These are phyloP conservation scores for Penicillium salamii DNA, from an alignment of 495 filamentous ascomycete species.

Conservation along the genomic window DNA sequence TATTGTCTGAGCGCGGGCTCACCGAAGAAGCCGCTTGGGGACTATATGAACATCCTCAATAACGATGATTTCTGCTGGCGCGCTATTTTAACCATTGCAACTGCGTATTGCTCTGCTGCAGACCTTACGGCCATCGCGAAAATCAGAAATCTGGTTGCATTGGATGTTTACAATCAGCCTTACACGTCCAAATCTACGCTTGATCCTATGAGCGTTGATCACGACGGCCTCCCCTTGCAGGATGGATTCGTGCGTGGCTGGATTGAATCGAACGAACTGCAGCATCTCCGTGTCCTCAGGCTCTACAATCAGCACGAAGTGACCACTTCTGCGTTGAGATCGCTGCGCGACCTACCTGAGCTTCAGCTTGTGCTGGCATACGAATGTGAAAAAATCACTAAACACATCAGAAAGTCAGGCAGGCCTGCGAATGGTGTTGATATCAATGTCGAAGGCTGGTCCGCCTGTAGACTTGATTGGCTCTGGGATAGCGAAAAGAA, in stretches of 20 bases:
- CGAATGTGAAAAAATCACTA: conserved; percentile 18
- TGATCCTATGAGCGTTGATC: conserved; percentile 1
- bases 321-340: conserved; percentile 18
- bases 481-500: not conserved
- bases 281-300: conserved; percentile 35
- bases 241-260: conserved; percentile 40
- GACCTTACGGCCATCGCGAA: conserved; percentile 35
- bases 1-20: conserved; percentile 22
- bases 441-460: conserved; percentile 4
- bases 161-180: conserved; percentile 27
- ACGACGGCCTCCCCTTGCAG: conserved; percentile 15
- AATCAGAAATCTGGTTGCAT: conserved; percentile 36
- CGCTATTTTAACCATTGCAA: conserved; percentile 27
- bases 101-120: conserved; percentile 19
- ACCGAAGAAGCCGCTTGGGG: conserved; percentile 23
- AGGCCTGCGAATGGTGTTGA: not conserved
- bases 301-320: conserved; percentile 27
- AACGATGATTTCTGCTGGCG: conserved; percentile 29
- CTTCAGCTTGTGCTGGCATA: conserved; percentile 27
- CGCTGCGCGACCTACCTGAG: conserved; percentile 28
- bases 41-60: conserved; percentile 35
- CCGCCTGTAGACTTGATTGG: conserved; percentile 6
- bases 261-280: conserved; percentile 32
- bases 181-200: not conserved
- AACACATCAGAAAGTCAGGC: not conserved